These are phyloP conservation scores for Prunus kanzakura DNA, from an alignment of 306 rosid genomes.

Conservation along the genomic window DNA sequence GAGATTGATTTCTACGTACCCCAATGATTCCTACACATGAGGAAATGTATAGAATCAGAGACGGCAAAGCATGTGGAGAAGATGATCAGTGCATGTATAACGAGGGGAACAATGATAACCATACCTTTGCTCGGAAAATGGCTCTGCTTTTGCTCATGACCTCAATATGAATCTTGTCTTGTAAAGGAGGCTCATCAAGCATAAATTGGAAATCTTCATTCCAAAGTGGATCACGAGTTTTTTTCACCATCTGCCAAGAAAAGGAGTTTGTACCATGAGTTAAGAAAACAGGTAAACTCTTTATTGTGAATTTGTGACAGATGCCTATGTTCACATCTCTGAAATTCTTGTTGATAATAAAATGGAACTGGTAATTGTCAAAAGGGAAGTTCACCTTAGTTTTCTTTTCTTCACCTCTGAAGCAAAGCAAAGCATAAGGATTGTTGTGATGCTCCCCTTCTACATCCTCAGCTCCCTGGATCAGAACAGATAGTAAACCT, in stretches of 20 bases:
- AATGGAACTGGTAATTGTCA: background rate
- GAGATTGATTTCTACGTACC: constrained; percentile 75
- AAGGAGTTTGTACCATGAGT: background rate
- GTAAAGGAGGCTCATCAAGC: constrained; percentile 87
- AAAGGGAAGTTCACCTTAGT: constrained; percentile 57
- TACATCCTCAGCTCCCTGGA: constrained; percentile 74
- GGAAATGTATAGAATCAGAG: background rate
- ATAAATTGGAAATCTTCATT: constrained; percentile 82
- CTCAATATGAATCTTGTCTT: constrained; percentile 74
- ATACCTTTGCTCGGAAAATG: constrained; percentile 66
- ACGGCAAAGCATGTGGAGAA: background rate
- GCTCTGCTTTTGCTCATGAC: constrained; percentile 61
- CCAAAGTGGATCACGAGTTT: constrained; percentile 78
- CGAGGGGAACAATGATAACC: background rate
- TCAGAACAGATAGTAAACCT: constrained; percentile 66
- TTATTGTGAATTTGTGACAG: background rate
- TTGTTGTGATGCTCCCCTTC: constrained; percentile 83
- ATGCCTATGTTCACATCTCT: background rate
- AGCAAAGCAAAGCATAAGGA: constrained; percentile 65
- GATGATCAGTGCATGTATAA: background rate
- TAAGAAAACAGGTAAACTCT: background rate
- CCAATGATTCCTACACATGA: constrained; percentile 62
- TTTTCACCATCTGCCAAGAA: constrained; percentile 52
- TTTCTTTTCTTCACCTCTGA: constrained; percentile 69
- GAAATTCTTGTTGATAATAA: background rate